These are phyloP conservation scores for Penicillium sp. DNA, from an alignment of 2,329 filamentous ascomycete genomes.

Conservation along the genomic window DNA sequence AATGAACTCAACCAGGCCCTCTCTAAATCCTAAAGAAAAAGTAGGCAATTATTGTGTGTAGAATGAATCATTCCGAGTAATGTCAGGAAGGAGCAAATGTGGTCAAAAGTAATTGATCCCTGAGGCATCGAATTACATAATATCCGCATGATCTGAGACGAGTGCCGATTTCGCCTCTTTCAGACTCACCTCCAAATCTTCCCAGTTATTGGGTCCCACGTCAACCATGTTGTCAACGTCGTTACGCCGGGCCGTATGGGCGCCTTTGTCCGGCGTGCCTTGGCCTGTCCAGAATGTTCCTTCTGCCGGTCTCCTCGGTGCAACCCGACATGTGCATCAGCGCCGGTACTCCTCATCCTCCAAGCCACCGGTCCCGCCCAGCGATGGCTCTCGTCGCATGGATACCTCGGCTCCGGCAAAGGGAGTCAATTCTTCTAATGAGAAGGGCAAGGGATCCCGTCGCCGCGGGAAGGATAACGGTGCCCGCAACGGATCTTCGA, in stretches of 20 bases:
- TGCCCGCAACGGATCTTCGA: conserved; percentile 30
- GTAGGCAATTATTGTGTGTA: background rate
- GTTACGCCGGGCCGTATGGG: conserved; percentile 43
- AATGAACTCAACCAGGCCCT: background rate
- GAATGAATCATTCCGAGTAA: background rate
- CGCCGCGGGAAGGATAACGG: conserved; percentile 35
- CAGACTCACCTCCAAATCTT: conserved; percentile 25
- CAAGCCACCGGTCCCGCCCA: conserved; percentile 45
- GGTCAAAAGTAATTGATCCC: conserved; percentile 6
- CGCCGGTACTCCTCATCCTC: conserved; percentile 47
- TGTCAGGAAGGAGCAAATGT: no score
- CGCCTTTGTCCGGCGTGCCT: conserved; percentile 33
- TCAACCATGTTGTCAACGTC: conserved; percentile 44
- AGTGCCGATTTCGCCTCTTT: conserved; percentile 35
- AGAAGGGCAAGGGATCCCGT: conserved; percentile 34
- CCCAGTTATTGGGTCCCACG: conserved; percentile 24
- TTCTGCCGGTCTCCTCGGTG: conserved; percentile 29
- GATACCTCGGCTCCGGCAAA: conserved; percentile 39
- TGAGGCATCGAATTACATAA: conserved; percentile 30
- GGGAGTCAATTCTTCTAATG: conserved; percentile 34
- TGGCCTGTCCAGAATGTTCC: conserved; percentile 31
- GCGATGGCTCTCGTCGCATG: conserved; percentile 42
- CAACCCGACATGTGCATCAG: conserved; percentile 39
- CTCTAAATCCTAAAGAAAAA: background rate
- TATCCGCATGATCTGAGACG: conserved; percentile 32